These are phyloP conservation scores for Fusarium fujikuroi DNA, from an alignment of 2,329 filamentous ascomycete genomes.

Conservation along the genomic window DNA sequence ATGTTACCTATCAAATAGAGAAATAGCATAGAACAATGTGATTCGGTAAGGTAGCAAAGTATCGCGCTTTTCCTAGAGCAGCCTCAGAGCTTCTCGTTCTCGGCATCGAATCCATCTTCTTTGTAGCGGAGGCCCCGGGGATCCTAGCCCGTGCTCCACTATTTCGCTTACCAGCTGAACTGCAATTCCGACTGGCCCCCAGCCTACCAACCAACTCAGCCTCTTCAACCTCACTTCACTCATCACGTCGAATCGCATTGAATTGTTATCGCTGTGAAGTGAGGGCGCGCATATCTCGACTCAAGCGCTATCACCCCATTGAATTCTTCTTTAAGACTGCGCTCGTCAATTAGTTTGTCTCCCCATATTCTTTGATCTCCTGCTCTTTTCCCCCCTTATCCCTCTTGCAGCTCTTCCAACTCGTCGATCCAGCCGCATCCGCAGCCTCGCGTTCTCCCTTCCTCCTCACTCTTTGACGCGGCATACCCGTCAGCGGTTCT, in stretches of 20 bases:
- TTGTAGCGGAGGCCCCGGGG: neutral
- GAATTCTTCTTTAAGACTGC: conserved; percentile 41
- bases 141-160: conserved; percentile 12
- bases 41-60: neutral
- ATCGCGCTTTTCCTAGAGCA: conserved; percentile 30
- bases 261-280: conserved; percentile 35
- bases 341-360: conserved; percentile 52
- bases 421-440: conserved; percentile 38
- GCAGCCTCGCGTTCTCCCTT: conserved; percentile 42
- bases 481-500: conserved; percentile 21
- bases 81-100: conserved; percentile 5
- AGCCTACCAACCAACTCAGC: conserved; percentile 43
- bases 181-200: conserved; percentile 22
- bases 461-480: conserved; percentile 28
- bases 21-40: neutral
- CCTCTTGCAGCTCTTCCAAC: conserved; percentile 31
- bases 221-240: conserved; percentile 45
- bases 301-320: conserved; percentile 29
- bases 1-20: neutral
- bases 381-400: conserved; percentile 34
- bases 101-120: neutral
- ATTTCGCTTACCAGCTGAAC: conserved; percentile 40
- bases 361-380: conserved; percentile 40
- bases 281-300: conserved; percentile 39
- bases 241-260: conserved; percentile 32